Conservation (phyloP, 2,329 filamentous ascomycete genomes). For the Lachnum nothofagi region DNA sequence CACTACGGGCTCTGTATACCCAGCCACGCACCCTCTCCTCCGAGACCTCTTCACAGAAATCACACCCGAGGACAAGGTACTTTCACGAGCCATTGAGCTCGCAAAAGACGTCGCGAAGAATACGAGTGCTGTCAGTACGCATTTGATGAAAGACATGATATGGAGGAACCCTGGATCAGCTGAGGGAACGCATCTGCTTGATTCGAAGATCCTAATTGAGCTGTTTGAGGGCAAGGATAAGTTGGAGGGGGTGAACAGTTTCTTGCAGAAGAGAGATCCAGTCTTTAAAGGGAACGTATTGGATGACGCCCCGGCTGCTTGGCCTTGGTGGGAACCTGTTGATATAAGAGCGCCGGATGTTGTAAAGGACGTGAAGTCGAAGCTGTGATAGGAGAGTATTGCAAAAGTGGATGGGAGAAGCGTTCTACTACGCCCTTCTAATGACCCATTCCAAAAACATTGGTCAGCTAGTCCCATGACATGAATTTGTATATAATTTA, state of each 20-base stretch:
- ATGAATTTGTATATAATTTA: too few species aligned
- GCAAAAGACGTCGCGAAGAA: conserved; percentile 63
- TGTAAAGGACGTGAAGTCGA: conserved; percentile 19
- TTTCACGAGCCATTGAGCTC: conserved; percentile 60
- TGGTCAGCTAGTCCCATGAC: too few species aligned
- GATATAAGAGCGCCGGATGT: conserved; percentile 36
- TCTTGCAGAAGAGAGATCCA: conserved; percentile 55
- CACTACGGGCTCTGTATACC: conserved; percentile 62
- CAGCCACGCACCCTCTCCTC: conserved; percentile 45
- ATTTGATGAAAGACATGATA: conserved; percentile 68
- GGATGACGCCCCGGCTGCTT: conserved; percentile 47
- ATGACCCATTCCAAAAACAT: too few species aligned
- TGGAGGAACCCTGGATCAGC: conserved; percentile 53
- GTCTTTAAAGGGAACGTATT: conserved; percentile 53
- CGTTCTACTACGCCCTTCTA: too few species aligned
- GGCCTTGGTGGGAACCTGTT: conserved; percentile 57
- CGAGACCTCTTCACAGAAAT: conserved; percentile 62
- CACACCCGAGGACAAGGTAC: conserved; percentile 54
- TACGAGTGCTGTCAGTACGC: conserved; percentile 58
- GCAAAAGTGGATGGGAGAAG: too few species aligned
- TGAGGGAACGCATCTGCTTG: conserved; percentile 66
- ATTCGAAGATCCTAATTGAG: conserved; percentile 59
- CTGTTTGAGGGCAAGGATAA: conserved; percentile 53
- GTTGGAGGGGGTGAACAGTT: conserved; percentile 53
- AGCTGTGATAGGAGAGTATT: conserved; percentile 14